Evolutionary conservation across 768 basidiomycete species (phyloP).

Genomic region (Termitomyces sp.): DNA sequence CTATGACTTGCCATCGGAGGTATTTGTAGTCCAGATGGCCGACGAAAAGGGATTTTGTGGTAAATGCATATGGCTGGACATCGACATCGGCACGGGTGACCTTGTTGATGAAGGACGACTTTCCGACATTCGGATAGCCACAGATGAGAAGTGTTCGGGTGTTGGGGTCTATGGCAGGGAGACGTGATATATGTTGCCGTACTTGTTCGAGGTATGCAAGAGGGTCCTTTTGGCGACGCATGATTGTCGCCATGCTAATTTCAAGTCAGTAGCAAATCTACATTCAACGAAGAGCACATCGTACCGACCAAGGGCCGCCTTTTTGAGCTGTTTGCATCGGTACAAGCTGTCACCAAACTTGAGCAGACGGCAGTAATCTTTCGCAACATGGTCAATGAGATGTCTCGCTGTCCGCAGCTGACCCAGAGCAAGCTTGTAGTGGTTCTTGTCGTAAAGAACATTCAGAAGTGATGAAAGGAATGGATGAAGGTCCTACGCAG

Average conservation of each 20-base stretch:
- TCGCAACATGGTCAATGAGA: conserved; percentile 94
- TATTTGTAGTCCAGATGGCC: conserved; percentile 99
- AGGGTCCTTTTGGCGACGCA: conserved; percentile 98
- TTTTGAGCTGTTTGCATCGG: conserved; percentile 97
- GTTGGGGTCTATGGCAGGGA: conserved; percentile 97
- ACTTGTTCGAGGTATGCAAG: conserved; percentile 99
- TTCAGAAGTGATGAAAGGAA: conserved; percentile 95
- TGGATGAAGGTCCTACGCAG: conserved; percentile 77
- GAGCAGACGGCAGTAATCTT: conserved; percentile 93
- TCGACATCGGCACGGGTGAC: conserved; percentile 99
- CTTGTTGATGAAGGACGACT: conserved; percentile 99
- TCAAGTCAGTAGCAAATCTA: conserved; percentile 2
- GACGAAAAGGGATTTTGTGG: conserved; percentile 97
- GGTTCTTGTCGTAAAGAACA: conserved; percentile 99
- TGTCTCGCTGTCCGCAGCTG: conserved; percentile 94
- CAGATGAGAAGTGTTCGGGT: conserved; percentile 97
- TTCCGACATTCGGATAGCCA: conserved; percentile 99
- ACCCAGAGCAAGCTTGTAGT: conserved; percentile 97
- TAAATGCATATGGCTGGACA: conserved; percentile 99
- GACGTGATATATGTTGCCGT: conserved; percentile 96
- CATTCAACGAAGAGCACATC: conserved; percentile 21
- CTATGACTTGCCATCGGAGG: conserved; percentile 98
- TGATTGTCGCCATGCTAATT: conserved; percentile 92
- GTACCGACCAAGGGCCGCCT: conserved; percentile 92
- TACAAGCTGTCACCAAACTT: conserved; percentile 98